Conservation (phyloP, 176 grass and related monocot species). For the Oryza longistaminata region DNA sequence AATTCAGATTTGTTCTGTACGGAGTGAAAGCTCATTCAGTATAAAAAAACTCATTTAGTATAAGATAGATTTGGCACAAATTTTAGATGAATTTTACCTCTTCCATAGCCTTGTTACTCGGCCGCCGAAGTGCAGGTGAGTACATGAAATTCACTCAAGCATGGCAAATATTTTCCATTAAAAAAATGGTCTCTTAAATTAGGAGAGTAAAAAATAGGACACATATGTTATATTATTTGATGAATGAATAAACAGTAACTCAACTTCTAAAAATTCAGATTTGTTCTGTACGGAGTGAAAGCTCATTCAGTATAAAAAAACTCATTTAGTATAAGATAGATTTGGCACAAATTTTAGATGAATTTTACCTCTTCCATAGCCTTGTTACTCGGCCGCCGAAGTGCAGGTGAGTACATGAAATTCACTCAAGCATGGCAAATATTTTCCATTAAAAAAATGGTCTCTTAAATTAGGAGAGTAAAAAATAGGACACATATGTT, state of each 20-base stretch:
- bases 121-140: too few species aligned
- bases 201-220: too few species aligned
- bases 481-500: background rate
- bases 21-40: too few species aligned
- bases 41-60: too few species aligned
- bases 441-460: background rate
- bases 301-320: background rate
- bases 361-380: constrained; percentile 8
- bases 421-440: background rate
- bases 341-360: background rate
- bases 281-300: background rate
- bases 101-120: too few species aligned
- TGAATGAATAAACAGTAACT: constrained; percentile 6
- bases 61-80: too few species aligned
- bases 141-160: too few species aligned
- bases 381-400: constrained; percentile 49
- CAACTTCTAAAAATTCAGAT: background rate
- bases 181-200: too few species aligned
- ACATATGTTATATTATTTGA: too few species aligned
- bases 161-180: too few species aligned
- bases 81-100: too few species aligned
- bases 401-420: constrained; percentile 55
- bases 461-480: background rate
- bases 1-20: too few species aligned
- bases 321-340: background rate